Base-by-base conservation (phyloP, 148 eudicot genomes). In the Cornus florida region DNA sequence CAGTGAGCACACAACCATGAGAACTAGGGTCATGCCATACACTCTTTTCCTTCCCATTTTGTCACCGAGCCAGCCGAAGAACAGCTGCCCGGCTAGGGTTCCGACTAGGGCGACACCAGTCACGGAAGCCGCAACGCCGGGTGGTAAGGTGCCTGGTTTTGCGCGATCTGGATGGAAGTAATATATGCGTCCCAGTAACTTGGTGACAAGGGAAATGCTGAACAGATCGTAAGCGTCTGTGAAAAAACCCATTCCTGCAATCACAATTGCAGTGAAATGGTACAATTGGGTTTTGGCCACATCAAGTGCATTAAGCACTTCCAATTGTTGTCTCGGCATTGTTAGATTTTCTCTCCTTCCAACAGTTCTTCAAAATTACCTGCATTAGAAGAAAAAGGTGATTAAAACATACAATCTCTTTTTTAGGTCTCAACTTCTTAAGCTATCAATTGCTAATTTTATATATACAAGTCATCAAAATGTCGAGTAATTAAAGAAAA, bases 171-270 rank as follows among this genome's bases (percentile, higher is more conserved):
- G 28, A 69, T 50, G 72, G 7, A 86, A 83, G 86, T 92, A 92
- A 78, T 92, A 92, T 6, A 92, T 32, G 19, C 97, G 97, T 31
- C 97, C 97, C 6, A 92, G 78, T 64, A 92, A 81, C 28, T 84
- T 91, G 0, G 94, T 92, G n/a, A 91, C 89, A 9, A 92, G 68
- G 10, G 97, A 92, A 69, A 92, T 89, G 82, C 90, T 80, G 73
- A 92, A 92, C 0, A 92, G 84, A 71, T 92, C 97, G 23, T 92
- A 92, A 71, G 97, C 97, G 67, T 92, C 97, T 0, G 97, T 92
- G 81, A 92, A 92, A 76, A 92, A 92, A 7, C 97, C 97, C 97
- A 92, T 92, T 17, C 94, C 97, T 2, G 96, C 93, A 10, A 92
- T 86, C 38, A 90, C 69, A 3, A 92, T 89, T 0, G 96, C 87